Conservation (phyloP, 2,329 filamentous ascomycete genomes). For the Fusarium kyushuense region DNA sequence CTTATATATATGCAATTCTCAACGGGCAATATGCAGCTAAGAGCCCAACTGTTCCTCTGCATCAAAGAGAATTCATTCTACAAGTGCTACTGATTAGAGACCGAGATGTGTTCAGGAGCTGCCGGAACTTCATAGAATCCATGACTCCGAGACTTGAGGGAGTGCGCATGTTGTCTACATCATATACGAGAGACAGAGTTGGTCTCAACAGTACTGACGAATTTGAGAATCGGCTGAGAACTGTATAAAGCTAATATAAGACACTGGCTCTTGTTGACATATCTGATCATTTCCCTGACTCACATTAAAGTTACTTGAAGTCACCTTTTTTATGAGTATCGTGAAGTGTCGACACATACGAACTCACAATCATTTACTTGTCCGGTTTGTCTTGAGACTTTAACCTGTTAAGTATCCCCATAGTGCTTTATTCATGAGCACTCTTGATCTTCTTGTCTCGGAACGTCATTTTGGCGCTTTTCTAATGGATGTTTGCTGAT, state of each 20-base stretch:
- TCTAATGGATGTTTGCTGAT: constrained; percentile 16
- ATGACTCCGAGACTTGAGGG: constrained; percentile 2
- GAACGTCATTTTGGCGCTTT: neutral
- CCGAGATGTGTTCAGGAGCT: neutral
- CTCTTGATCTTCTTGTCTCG: constrained; percentile 7
- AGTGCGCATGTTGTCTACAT: constrained; percentile 12
- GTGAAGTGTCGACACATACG: neutral
- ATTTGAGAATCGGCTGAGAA: neutral
- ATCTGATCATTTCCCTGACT: neutral
- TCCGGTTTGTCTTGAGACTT: too few relatives aligned
- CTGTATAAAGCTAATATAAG: neutral
- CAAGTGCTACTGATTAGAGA: constrained; percentile 7
- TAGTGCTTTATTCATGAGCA: neutral
- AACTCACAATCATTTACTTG: neutral
- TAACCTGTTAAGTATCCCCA: neutral
- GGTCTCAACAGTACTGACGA: neutral
- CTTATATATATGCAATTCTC: neutral
- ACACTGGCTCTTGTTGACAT: neutral
- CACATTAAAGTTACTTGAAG: neutral
- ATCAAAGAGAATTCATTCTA: neutral
- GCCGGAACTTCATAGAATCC: constrained; percentile 2
- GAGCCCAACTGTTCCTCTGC: neutral
- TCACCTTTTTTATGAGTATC: neutral
- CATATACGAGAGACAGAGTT: neutral
- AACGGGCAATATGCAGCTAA: constrained; percentile 6